Percentiles rank a stretch among this genome's conserved stretches.
Evolutionary conservation across 768 basidiomycete species (phyloP).

Genomic region (Lactifluus pinguis): DNA sequence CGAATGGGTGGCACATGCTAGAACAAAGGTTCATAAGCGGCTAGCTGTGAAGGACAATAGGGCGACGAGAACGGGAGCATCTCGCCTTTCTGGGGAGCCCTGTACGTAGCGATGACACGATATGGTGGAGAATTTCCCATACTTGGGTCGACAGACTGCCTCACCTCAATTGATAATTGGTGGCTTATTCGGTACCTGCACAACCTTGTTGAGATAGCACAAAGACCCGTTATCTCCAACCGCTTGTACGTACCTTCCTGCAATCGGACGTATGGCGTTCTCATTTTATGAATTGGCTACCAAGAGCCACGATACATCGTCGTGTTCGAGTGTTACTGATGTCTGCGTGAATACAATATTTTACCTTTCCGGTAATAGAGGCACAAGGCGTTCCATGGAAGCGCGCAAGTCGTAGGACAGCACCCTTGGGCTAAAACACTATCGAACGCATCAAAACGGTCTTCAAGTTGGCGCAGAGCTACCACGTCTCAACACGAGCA

Average conservation of each 20-base stretch:
- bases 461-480: too few species aligned
- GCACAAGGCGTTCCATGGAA: background rate
- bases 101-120: too few species aligned
- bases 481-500: too few species aligned
- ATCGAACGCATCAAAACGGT: too few species aligned
- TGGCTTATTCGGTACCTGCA: background rate
- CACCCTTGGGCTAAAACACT: too few species aligned
- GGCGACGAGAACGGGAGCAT: background rate
- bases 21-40: slow-evolving; percentile 48
- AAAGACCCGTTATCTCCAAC: background rate
- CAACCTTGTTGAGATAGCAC: background rate
- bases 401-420: background rate
- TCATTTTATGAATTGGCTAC: background rate
- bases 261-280: background rate
- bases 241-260: background rate
- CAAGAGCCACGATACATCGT: background rate
- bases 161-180: background rate
- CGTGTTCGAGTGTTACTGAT: background rate
- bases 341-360: background rate
- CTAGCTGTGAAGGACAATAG: slow-evolving; percentile 24
- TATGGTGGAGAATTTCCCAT: too few species aligned
- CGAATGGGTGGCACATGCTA: slow-evolving; percentile 48
- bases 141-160: background rate
- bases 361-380: background rate
- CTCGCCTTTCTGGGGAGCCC: background rate